Evolutionary conservation across 352 stramenopile genomes (phyloP).

Genomic region (Pythium sukuiense): DNA sequence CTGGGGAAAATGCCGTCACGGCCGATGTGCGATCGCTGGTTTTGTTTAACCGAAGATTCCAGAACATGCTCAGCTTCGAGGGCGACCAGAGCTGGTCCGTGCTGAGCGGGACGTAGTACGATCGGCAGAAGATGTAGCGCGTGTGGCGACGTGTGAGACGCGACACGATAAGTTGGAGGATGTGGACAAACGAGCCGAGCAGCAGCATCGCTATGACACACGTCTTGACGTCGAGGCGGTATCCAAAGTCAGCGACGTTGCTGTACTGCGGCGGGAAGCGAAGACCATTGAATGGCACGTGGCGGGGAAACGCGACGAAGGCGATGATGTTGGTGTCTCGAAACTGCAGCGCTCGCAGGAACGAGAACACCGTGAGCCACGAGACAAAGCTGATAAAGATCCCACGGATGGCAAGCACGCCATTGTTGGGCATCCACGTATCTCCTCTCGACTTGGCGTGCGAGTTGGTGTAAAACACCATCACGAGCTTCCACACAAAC

Average conservation of each 20-base stretch:
- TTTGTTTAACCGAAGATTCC: slow-evolving; percentile 9
- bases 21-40: neutral
- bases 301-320: slow-evolving; percentile 1
- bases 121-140: slow-evolving; percentile 15
- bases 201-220: neutral
- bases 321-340: slow-evolving; percentile 17
- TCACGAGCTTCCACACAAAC: slow-evolving; percentile 21
- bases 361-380: slow-evolving; percentile 29
- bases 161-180: slow-evolving; percentile 3
- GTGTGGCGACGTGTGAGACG: neutral
- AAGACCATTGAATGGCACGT: slow-evolving; percentile 3
- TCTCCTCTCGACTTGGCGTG: slow-evolving; percentile 4
- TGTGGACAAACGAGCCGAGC: neutral
- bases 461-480: slow-evolving; percentile 12
- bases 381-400: slow-evolving; percentile 28
- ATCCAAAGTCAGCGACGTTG: slow-evolving; percentile 22
- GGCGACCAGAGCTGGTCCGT: slow-evolving; percentile 15
- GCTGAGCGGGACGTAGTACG: slow-evolving; percentile 25
- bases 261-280: neutral
- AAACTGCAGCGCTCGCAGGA: slow-evolving; percentile 17
- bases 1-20: neutral
- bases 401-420: slow-evolving; percentile 27
- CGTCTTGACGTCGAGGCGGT: slow-evolving; percentile 17
- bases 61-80: slow-evolving; percentile 23
- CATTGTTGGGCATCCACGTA: slow-evolving; percentile 16